Base-by-base conservation (phyloP, 129 eudicot species). In the Flaveria robusta region DNA sequence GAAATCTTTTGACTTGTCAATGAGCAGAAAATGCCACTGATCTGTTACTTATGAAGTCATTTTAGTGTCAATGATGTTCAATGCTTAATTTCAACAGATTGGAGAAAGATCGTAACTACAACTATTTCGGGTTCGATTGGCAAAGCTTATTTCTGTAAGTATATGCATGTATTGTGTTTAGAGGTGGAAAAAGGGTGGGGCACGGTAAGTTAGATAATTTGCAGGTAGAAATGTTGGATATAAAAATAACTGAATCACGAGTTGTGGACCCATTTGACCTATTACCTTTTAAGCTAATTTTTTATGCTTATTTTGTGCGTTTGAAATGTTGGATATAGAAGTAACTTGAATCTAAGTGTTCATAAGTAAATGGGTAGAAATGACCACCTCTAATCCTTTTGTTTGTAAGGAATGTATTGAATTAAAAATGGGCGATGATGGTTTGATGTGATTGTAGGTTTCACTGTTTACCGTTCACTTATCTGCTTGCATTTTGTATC, bases 81-180 rank as follows among this genome's bases (percentile, higher is more conserved):
- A 42, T 23, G 56, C 60, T 75, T 8, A 45, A 41, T 47, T 45
- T 13, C 52, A 76, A 77, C 81, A 90, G 93, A 72, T 68, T 83
- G 87, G 96, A 90, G 85, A 90, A 90, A 62, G 89, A 90, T 74
- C 89, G 78, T 10, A 80, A 84, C 72, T 82, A 72, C 78, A 90
- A 71, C 79, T 90, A 90, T 79, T 84, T 81, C 31, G 87, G 86
- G 81, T 90, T 68, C 88, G 96, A 69, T 27, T 78, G 50, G 80
- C 71, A 23, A 90, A 88, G 87, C 81, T 90, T 67, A 73, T 83
- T 50, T 90, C 69, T 66, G 96, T 90, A 84, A 86, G 96, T 83
- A 39, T 69, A 39, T 51, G 56, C 67, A 64, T 72, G 67, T 34
- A 51, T 56, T 55, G 15, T n/a, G 34, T 20, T 77, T 59, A 27